Evolutionary conservation across 2,329 filamentous ascomycete species (phyloP), one percentile per base, ranked within the genome.

Genomic region (Hypoxylon sp.): DNA sequence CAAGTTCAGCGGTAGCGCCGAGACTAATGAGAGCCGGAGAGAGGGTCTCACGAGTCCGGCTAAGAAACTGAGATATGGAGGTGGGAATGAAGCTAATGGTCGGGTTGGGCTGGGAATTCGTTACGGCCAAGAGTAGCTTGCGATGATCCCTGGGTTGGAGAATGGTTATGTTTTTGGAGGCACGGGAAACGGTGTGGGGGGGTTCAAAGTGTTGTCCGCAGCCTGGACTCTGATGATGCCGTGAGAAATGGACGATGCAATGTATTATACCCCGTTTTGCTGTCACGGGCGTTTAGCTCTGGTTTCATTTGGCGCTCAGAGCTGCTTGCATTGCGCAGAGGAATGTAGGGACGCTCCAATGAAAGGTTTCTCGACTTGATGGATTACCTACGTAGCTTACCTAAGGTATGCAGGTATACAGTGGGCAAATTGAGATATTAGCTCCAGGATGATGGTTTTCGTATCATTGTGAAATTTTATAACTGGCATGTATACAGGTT

Each of bases 81-180:
- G 78, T 1, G 76, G 77, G 8, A 66, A 75, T 14, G 81, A 81
- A 29, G 78, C 81, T 1, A 75, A 74, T 11, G 74, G 77, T 11
- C 76, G 79, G 3, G 79, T 88, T 12, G 85, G 85, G 0, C 73
- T 88, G 37, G 85, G 85, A 2, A 87, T 88, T 64, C 82, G 84
- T 62, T 85, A 85, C 62, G 71, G 79, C 23, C 73, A 73, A 54
- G 74, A 69, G 11, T 30, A 27, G 12, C 11, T 21, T 32, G 3
- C 60, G 48, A 48, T 51, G 9, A 43, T 16, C 41, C 45, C 47
- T 37, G 46, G 41, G 5, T 23, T n/a, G 29, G 34, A 23, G 19
- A 46, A 41, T 8, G 25, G 46, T 51, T 41, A 30, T 23, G 8
- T 41, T 21, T 41, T 37, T 37, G 19, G 30, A 21, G 53, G 43